Conservation (phyloP, 2,329 filamentous ascomycete genomes). For the Aspergillus ruber region DNA sequence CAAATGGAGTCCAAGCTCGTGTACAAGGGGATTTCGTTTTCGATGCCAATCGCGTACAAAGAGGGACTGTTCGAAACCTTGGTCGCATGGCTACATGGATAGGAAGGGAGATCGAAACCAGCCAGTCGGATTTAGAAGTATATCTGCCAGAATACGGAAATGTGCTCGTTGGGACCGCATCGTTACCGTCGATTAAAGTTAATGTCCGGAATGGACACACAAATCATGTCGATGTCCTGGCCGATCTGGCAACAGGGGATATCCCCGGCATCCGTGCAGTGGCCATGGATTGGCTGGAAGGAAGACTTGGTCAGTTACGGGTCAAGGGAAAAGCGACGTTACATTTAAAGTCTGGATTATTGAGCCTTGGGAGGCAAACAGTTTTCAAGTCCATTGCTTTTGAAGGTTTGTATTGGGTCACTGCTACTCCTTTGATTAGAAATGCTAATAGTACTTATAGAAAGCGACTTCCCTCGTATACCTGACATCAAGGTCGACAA, state of each 20-base stretch:
- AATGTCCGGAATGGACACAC: slow-evolving; percentile 70
- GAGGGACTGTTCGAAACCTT: slow-evolving; percentile 64
- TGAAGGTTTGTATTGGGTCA: slow-evolving; percentile 70
- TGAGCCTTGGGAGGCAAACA: slow-evolving; percentile 70
- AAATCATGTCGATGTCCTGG: slow-evolving; percentile 72
- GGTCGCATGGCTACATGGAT: slow-evolving; percentile 76
- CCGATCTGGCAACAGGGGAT: slow-evolving; percentile 69
- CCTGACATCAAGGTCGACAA: slow-evolving; percentile 77
- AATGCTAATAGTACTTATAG: slow-evolving; percentile 33
- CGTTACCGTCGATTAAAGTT: slow-evolving; percentile 67
- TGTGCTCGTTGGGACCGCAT: slow-evolving; percentile 68
- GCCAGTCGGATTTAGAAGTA: slow-evolving; percentile 65
- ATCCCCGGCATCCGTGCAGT: slow-evolving; percentile 69
- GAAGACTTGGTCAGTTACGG: slow-evolving; percentile 63
- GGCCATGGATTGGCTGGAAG: slow-evolving; percentile 82
- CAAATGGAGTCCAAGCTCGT: slow-evolving; percentile 68
- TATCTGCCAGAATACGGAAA: slow-evolving; percentile 78
- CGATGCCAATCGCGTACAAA: slow-evolving; percentile 68
- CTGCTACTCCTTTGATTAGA: slow-evolving; percentile 22
- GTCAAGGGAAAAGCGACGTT: slow-evolving; percentile 69
- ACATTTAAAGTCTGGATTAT: slow-evolving; percentile 68
- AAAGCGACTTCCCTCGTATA: slow-evolving; percentile 63
- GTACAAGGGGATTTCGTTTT: slow-evolving; percentile 77
- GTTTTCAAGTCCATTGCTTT: slow-evolving; percentile 70
- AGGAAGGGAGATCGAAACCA: slow-evolving; percentile 67